Base-by-base conservation (phyloP, 345 rosid species). In the Streptanthus diversifolius region DNA sequence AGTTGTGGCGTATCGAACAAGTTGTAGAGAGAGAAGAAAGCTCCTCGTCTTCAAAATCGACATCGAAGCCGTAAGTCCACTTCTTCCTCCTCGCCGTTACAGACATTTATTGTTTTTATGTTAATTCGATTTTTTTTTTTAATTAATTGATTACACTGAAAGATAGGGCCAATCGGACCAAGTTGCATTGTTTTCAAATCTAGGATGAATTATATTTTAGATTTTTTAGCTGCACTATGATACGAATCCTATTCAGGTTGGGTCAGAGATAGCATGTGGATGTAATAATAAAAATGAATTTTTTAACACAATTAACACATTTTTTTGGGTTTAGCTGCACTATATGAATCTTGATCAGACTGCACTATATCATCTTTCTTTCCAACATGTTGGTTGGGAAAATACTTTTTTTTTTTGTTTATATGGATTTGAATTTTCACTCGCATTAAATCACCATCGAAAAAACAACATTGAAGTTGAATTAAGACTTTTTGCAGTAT, bases 11-110 rank as follows among this genome's bases (percentile, higher is more conserved):
- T 91, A 95, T 53, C 74, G 90, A 83, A 95, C 88, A 30, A 89
- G 97, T 68, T 95, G 99, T 81, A 81, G 90, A 70, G 97, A 89
- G 63, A 83, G 96, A 80, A 84, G 91, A 76, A 95, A 95, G 76
- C 96, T 95, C 39, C 83, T 89, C 45, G 97, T 95, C 18, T 95
- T 83, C 85, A 91, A 87, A 81, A 95, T 95, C 71, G 99, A 91
- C 82, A 91, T 89, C 18, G 99, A 95, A 91, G 90, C 97, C 21
- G 99, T 91, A 84, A 88, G 98, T 83, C 41, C 69, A 56, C 25
- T 69, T 25, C 47, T 18, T 5, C 63, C 27, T 37, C 62, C 35
- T 22, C n/a, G 53, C 69, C 77, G 70, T 77, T 72, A 43, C 63
- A 40, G 0, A 56, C 41, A 57, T 29, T 53, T 40, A 68, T 35